Percentiles rank a stretch among this genome's conserved stretches.
Evolutionary conservation across 176 grass and related monocot species (phyloP).

Genomic region (Calamus simplicifolius): DNA sequence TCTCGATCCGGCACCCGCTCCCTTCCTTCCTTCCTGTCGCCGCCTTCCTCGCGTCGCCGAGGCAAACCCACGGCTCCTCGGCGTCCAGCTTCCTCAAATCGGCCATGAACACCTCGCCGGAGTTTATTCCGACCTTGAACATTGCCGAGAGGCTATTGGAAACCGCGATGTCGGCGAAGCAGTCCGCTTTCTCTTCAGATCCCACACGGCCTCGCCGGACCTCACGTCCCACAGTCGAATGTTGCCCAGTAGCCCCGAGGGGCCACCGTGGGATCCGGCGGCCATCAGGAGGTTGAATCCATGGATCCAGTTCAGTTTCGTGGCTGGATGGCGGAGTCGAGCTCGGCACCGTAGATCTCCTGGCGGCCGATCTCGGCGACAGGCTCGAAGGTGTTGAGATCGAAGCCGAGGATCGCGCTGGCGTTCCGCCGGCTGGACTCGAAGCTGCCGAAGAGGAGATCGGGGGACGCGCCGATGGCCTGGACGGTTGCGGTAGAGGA

Average conservation of each 20-base stretch:
- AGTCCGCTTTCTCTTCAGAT: conserved; percentile 61
- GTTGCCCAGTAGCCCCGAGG: conserved; percentile 42
- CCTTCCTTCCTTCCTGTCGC: conserved; percentile 49
- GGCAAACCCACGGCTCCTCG: conserved; percentile 45
- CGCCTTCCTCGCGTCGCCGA: conserved; percentile 27
- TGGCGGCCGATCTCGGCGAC: conserved; percentile 51
- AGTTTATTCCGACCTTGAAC: conserved; percentile 66
- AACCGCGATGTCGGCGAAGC: conserved; percentile 49
- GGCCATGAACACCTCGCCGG: conserved; percentile 66
- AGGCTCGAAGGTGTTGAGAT: conserved; percentile 48
- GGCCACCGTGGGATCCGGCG: conserved; percentile 60
- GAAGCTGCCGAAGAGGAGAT: conserved; percentile 57
- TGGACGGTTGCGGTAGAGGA: conserved; percentile 36
- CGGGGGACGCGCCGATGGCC: conserved; percentile 30
- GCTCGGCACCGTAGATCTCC: conserved; percentile 53
- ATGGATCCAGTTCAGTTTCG: conserved; percentile 56
- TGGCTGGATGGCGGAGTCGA: conserved; percentile 55
- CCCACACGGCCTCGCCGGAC: conserved; percentile 40
- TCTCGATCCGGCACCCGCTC: conserved; percentile 46
- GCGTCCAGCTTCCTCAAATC: conserved; percentile 65
- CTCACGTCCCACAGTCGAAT: conserved; percentile 70
- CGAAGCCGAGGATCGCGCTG: conserved; percentile 59
- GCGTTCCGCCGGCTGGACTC: conserved; percentile 67
- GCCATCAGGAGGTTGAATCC: conserved; percentile 53
- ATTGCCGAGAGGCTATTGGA: conserved; percentile 42